Evolutionary conservation across 495 filamentous ascomycete genomes (phyloP), one percentile per base, ranked within the genome.

Genomic region (Podospora anserina): DNA sequence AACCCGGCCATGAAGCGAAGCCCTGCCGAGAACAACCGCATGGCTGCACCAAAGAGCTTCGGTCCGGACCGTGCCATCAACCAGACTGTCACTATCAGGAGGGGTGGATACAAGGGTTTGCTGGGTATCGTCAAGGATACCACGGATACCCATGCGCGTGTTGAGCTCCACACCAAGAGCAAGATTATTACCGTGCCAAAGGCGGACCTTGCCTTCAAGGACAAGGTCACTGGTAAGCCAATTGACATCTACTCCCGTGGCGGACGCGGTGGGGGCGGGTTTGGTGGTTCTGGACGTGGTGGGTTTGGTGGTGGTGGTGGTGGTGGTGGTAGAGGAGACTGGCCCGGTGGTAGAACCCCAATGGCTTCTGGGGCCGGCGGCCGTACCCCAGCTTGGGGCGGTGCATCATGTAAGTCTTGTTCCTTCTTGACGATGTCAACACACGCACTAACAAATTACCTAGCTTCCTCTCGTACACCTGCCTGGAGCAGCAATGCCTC

Each of bases 91-190:
- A 91, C 86, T 32, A 88, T 98, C 68, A 82, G 88, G 60, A 90
- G 87, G 72, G 96, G 96, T 11, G 87, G 88, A 1, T 91, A 93
- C 79, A 99, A 99, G 80, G 95, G 94, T 63, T 82, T 97, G 16
- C 84, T 99, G 61, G 96, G 96, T 70, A 96, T 97, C 66, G 92
- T 99, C 71, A 96, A 96, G 74, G 93, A 98, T 75, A 88, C 96
- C 0, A 94, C 91, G 0, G 93, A 96, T 67, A 85, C 84, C 0
- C 88, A 90, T 69, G 94, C 91, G 32, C 89, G 93, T 23, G 90
- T 99, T 49, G 96, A 98, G 78, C 82, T 99, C 28, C 94, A 97
- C 78, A 91, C 92, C 26, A 95, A 94, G 79, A 90, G 87, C 79
- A 97, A 96, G 83, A 87, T 89, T 6, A 88, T 98, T 64, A 90